Evolutionary conservation across 805 yeast species (phyloP).

Genomic region (Lachancea lanzarotensis): DNA sequence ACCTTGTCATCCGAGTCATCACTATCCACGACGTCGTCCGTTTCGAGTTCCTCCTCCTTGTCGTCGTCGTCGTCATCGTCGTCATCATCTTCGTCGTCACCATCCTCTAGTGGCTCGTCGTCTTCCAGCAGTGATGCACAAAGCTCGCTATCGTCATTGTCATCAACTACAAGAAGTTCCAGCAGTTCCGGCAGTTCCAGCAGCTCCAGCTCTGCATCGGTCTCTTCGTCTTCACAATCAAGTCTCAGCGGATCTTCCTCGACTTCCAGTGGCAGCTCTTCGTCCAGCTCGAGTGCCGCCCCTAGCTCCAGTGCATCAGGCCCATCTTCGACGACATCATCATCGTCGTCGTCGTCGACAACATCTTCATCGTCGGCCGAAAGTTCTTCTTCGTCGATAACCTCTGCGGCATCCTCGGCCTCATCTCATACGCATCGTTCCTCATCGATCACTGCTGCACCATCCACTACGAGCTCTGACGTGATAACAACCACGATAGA

Average conservation of each 20-base stretch:
- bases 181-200: too few species aligned
- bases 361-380: conserved; percentile 10
- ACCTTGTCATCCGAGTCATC: too few species aligned
- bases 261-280: too few species aligned
- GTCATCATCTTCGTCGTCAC: conserved; percentile 2
- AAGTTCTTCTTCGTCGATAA: conserved; percentile 11
- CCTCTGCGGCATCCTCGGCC: conserved; percentile 11
- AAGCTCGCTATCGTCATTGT: too few species aligned
- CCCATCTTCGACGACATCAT: not conserved
- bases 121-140: not conserved
- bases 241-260: too few species aligned
- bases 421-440: not conserved
- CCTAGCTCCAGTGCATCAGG: not conserved
- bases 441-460: conserved; percentile 12
- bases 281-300: not conserved
- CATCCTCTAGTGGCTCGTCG: conserved; percentile 3
- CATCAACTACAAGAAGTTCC: too few species aligned
- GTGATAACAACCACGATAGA: conserved; percentile 29
- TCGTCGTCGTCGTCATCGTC: not conserved
- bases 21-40: not conserved
- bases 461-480: conserved; percentile 5
- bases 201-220: too few species aligned
- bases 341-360: not conserved
- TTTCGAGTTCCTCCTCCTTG: not conserved
- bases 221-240: too few species aligned